A percentile compares a stretch with the other conserved stretches of the same genome.
These are phyloP conservation scores for Fraxinus sp. DNA, from an alignment of 305 asterid genomes.

Conservation along the genomic window DNA sequence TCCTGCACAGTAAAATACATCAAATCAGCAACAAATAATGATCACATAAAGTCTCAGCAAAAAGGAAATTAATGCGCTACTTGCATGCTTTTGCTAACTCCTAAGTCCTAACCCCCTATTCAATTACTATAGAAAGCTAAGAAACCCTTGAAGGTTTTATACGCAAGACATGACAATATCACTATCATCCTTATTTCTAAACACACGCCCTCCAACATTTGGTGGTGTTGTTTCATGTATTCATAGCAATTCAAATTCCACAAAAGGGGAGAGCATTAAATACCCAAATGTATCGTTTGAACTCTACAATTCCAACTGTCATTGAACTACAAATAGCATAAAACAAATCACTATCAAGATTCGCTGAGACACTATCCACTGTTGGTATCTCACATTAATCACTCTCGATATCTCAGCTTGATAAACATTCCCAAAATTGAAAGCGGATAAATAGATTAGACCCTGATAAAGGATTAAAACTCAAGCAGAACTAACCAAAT, in stretches of 20 bases:
- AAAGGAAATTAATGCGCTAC: slow-evolving; percentile 6
- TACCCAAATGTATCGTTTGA: neutral
- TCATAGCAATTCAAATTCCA: neutral
- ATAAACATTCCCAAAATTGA: neutral
- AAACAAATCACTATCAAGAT: neutral
- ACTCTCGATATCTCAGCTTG: neutral
- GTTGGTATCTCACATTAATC: neutral
- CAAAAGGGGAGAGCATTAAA: neutral
- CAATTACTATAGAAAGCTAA: neutral
- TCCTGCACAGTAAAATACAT: slow-evolving; percentile 47
- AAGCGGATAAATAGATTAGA: neutral
- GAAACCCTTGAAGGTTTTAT: neutral
- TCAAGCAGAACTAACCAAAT: neutral
- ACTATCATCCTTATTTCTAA: neutral
- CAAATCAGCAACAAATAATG: slow-evolving; percentile 10
- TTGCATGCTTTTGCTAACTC: neutral
- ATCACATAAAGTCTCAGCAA: neutral
- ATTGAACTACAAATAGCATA: neutral
- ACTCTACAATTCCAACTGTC: slow-evolving; percentile 15
- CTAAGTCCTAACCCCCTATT: slow-evolving; percentile 8
- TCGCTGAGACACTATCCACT: neutral
- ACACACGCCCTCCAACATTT: neutral
- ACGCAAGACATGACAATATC: neutral
- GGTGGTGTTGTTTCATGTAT: neutral
- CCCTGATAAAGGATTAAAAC: slow-evolving; percentile 5